phyloP scores from a whole-genome alignment of 2,329 filamentous ascomycete genomes.

The Penicillium sp. region DNA sequence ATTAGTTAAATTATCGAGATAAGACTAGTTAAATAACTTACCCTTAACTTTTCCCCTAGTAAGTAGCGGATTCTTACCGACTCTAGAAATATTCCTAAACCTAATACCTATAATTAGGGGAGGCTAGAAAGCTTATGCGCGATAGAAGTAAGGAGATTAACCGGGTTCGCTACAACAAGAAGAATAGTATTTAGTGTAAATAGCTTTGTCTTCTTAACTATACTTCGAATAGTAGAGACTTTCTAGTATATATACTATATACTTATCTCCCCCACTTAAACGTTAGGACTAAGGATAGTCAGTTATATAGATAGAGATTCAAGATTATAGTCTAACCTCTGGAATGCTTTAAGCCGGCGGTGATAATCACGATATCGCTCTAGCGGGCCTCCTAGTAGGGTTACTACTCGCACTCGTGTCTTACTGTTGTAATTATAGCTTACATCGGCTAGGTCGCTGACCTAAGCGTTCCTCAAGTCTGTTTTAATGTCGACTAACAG shows the following conservation, averaged over 20 bases:
- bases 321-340: constrained; percentile 30
- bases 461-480: constrained; percentile 48
- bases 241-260: constrained; percentile 47
- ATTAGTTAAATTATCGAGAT: not conserved
- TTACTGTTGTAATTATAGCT: constrained; percentile 34
- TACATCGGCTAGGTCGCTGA: constrained; percentile 56
- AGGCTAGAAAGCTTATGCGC: constrained; percentile 53
- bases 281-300: not conserved
- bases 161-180: constrained; percentile 57
- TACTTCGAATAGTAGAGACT: constrained; percentile 50
- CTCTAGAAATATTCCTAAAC: constrained; percentile 57
- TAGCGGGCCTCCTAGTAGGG: constrained; percentile 54
- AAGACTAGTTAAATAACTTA: not conserved
- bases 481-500: constrained; percentile 55
- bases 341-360: constrained; percentile 56
- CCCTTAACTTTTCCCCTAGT: constrained; percentile 16
- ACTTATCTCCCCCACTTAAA: constrained; percentile 44
- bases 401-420: constrained; percentile 49
- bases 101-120: constrained; percentile 53
- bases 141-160: constrained; percentile 57
- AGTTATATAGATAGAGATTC: no score
- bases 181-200: constrained; percentile 53
- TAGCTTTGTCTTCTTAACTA: constrained; percentile 53
- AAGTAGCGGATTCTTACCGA: constrained; percentile 50
- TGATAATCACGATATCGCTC: constrained; percentile 58